Conservation (phyloP, 2,329 filamentous ascomycete species). For the Pseudomassariella vexata region DNA sequence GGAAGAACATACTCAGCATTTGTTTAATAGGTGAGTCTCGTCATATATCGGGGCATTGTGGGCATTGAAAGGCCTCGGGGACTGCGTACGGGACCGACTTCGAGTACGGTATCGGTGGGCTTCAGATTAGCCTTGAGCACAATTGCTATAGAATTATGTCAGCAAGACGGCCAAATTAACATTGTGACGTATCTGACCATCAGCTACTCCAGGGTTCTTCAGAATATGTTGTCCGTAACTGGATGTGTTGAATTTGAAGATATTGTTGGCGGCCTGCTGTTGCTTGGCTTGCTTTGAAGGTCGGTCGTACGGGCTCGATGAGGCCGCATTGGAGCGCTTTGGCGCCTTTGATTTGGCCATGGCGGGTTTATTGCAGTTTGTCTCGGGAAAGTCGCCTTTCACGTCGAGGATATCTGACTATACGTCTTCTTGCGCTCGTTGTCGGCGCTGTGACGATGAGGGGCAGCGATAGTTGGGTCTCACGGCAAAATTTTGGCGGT, state of each 20-base stretch:
- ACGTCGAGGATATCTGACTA: too few species aligned
- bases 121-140: slow-evolving; percentile 85
- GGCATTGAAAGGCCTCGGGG: too few species aligned
- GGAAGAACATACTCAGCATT: too few species aligned
- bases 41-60: too few species aligned
- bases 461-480: too few species aligned
- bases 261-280: slow-evolving; percentile 57
- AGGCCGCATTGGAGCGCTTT: slow-evolving; percentile 26
- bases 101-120: slow-evolving; percentile 83
- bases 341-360: slow-evolving; percentile 37
- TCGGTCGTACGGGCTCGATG: slow-evolving; percentile 35
- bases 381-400: too few species aligned
- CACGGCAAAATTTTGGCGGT: too few species aligned
- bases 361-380: not conserved
- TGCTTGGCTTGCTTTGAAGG: slow-evolving; percentile 16
- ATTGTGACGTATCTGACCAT: slow-evolving; percentile 51
- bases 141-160: too few species aligned
- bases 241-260: slow-evolving; percentile 93
- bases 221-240: slow-evolving; percentile 86
- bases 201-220: slow-evolving; percentile 80
- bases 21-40: too few species aligned
- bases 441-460: too few species aligned
- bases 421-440: too few species aligned
- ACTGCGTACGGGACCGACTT: slow-evolving; percentile 76
- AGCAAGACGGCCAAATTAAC: slow-evolving; percentile 17